Evolutionary conservation across 768 basidiomycete genomes (phyloP), one percentile per base, ranked within the genome.

Genomic region (Asterophora parasitica): DNA sequence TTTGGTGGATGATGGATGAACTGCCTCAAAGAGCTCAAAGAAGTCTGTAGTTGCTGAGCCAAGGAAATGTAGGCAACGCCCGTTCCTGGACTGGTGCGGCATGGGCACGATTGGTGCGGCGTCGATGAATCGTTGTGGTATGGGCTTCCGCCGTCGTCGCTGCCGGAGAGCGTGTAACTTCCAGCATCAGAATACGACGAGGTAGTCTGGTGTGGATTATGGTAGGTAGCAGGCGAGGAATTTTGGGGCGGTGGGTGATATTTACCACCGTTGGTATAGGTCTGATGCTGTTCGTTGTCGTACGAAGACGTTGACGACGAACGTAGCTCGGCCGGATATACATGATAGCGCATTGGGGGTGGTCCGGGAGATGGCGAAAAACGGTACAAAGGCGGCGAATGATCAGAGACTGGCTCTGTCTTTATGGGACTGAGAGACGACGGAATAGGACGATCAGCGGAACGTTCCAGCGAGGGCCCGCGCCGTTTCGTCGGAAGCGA

Each of bases 381-480:
- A 52, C 85, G 82, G 65, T 87, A 86, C 33, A 86, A 73, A 54
- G 76, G 74, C 10, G 76, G 65, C 27, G 73, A 62, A 37, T 71
- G 62, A 17, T 83, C 83, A 42, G 74, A 39, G 28, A 70, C 54
- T 8, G 78, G 75, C 55, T 88, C 85, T 44, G 82, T 78, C 66
- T 88, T 86, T 65, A 85, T 83, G 46, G 81, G 81, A 53, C 76
- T 76, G 55, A 81, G 68, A 34, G 78, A 66, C 12, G 73, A 66
- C 52, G 74, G 68, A 34, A 70, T 64, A 23, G 66, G 64, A 54
- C 70, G 69, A 28, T 70, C 65, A 57, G 69, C 66, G 51, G 62
- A 60, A n/a, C 56, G 57, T 44, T 66, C 67, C 30, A 69, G 58
- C 51, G 71, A 69, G 46, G 65, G 61, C 47, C 59, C 60, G 48